Base-by-base conservation (phyloP, 2,329 filamentous ascomycete species). In the Penicillium sp. region DNA sequence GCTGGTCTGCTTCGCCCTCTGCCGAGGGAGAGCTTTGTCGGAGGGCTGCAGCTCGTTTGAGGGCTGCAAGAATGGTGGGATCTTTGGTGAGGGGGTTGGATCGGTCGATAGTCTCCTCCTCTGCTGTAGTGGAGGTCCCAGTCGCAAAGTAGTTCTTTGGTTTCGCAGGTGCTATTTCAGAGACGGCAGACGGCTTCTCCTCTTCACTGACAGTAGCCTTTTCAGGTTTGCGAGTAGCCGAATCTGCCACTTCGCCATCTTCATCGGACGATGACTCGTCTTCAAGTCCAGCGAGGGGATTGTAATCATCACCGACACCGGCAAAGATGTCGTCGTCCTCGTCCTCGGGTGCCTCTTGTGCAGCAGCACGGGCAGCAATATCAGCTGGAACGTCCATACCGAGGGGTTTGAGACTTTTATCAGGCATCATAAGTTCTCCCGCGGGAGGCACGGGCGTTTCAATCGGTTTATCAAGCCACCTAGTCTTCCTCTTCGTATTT, bases 41-140 rank as follows among this genome's bases (percentile, higher is more conserved):
- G 54, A 91, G 80, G 10, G 85, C 79, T 19, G 89, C 89, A 10
- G 93, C 93, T 73, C 92, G 92, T 75, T 92, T 91, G 68, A 99
- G 83, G 0, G 91, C 91, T 4, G 91, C 91, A 62, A 92, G 82
- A 61, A 96, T 88, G 2, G 89, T 85, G 2, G 91, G 89, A 68
- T 97, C 91, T 27, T 82, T 83, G 68, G 88, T 83, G 5, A 82
- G 70, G 4, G 77, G 75, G 48, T 78, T 77, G 27, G 68, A 65
- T 8, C 71, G 66, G 25, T 70, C 68, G 10, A 70, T 61, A 19
- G 59, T 72, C 61, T 84, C 79, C 44, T 83, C 80, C 1, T 83
- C 77, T 41, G 86, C 78, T 27, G 65, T 73, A 4, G 71, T 25
- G 13, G 50, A 53, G 17, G 50, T 43, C 17, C 33, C 27, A 35